Base-by-base conservation (phyloP, 2,329 filamentous ascomycete genomes). In the Clarireedia paspali region DNA sequence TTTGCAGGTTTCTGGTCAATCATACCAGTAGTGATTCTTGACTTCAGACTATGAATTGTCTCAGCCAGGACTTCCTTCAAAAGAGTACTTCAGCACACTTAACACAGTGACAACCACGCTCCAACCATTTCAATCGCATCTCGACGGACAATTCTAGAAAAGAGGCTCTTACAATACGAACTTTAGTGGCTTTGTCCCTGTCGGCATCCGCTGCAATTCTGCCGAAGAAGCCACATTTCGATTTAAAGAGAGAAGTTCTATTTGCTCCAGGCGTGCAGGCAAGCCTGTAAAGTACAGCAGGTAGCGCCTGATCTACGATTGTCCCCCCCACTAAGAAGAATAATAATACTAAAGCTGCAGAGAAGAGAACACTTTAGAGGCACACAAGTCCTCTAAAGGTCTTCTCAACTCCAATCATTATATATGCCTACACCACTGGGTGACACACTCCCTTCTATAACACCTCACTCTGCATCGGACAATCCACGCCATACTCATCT, bases 361-460 rank as follows among this genome's bases (percentile, higher is more conserved):
- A 14, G 38, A 50, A 56, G 48, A 56, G 55, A 42, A 51, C 53
- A 63, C 62, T 66, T 67, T 64, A 63, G 64, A 68, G 65, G 66
- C 60, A 61, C 66, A 38, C 58, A 56, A 65, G 62, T 60, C 66
- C 60, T 68, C 63, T 66, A 54, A 57, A 61, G 60, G 52, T 57
- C 55, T 54, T 36, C 42, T 53, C 49, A 47, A 27, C 23, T 49
- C 34, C 36, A 47, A 34, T 57, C 57, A 67, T 57, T 64, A 69
- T 63, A 73, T 75, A 74, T 74, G 72, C 70, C 71, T 70, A 67
- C 68, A 60, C 68, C 69, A 60, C 61, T 69, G 60, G 67, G 64
- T 65, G 65, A 71, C 58, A 66, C 68, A 59, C 62, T 71, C 60
- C 66, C 68, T 67, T 65, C 65, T 56, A 57, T 64, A 39, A 56